These are phyloP conservation scores for Diophrys sp. DNA, from an alignment of 73 alveolate genomes.

Conservation along the genomic window DNA sequence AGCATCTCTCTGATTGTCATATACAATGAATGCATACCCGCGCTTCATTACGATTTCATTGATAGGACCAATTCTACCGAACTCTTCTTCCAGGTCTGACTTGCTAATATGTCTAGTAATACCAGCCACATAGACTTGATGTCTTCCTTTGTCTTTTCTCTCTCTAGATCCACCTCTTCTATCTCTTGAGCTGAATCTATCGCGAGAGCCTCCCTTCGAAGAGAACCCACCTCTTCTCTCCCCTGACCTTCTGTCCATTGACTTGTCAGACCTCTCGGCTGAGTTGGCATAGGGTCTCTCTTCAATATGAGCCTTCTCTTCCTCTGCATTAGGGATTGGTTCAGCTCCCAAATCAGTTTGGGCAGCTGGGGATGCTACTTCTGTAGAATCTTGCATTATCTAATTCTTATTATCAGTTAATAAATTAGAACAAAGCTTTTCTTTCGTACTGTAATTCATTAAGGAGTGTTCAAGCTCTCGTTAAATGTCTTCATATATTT, in stretches of 20 bases:
- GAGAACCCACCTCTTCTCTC: background rate
- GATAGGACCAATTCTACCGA: conserved; percentile 19
- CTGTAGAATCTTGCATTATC: background rate
- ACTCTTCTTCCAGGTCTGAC: conserved; percentile 26
- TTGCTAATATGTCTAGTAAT: conserved; percentile 11
- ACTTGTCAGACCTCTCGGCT: conserved; percentile 1
- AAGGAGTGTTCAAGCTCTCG: too few species aligned
- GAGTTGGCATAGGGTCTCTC: background rate
- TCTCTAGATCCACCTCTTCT: background rate
- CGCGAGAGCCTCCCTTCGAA: background rate
- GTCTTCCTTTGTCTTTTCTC: conserved; percentile 4
- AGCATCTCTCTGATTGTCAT: conserved; percentile 6
- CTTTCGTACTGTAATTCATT: too few species aligned
- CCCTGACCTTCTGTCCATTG: background rate
- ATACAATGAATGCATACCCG: conserved; percentile 37
- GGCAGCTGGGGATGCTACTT: background rate
- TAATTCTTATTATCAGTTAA: too few species aligned
- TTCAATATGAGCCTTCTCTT: background rate
- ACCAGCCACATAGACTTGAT: conserved; percentile 24
- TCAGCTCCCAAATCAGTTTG: background rate
- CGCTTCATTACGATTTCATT: conserved; percentile 19
- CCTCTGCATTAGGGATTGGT: background rate
- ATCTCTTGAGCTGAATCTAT: background rate
- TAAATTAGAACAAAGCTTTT: too few species aligned
- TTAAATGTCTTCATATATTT: too few species aligned